Base-by-base conservation (phyloP, 2,329 filamentous ascomycete genomes). In the Podosphaera fusca region DNA sequence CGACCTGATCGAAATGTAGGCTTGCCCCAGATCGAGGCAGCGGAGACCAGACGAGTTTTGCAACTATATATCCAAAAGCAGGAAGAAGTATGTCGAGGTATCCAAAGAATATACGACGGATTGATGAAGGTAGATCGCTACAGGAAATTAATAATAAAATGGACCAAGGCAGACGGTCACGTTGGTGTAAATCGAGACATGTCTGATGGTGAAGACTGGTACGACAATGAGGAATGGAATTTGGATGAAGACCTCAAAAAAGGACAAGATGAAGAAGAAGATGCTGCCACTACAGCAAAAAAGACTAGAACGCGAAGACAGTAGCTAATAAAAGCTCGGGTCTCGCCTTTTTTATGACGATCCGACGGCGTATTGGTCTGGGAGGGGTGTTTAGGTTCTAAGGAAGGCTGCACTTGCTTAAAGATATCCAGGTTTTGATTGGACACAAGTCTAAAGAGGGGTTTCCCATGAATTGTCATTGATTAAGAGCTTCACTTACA, bases 141-240 rank as follows among this genome's bases (percentile, higher is more conserved):
- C 68, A 77, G 86, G 34, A 80, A 79, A 63, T 76, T 80, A 29
- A 84, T 92, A 2, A 75, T 83, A 66, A 77, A 79, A 62, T 88
- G 84, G 82, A 77, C 81, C 62, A 87, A 87, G 67, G 82, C 86
- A 1, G 86, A 90, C 70, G 85, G 77, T 30, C 86, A 90, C 64
- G 74, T 73, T 56, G 79, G 80, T 1, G 66, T 72, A 21, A 79
- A 81, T 55, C 61, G 65, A 42, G 85, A 89, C 67, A 81, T 92
- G 81, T 88, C 84, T 55, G 87, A 94, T 66, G 85, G 85, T 9
- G 87, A 94, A 71, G 87, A 94, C 67, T 94, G 85, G 84, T 89
- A 88, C 66, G 87, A 94, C 68, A 79, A 78, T 65, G 82, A 87
- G 56, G 84, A 87, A 70, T 90, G 85, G 85, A 79, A 78, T 0